A percentile compares a stretch with the other conserved stretches of the same genome.
These are phyloP conservation scores for Rosa multiflora DNA, from an alignment of 306 rosid genomes.

Conservation along the genomic window DNA sequence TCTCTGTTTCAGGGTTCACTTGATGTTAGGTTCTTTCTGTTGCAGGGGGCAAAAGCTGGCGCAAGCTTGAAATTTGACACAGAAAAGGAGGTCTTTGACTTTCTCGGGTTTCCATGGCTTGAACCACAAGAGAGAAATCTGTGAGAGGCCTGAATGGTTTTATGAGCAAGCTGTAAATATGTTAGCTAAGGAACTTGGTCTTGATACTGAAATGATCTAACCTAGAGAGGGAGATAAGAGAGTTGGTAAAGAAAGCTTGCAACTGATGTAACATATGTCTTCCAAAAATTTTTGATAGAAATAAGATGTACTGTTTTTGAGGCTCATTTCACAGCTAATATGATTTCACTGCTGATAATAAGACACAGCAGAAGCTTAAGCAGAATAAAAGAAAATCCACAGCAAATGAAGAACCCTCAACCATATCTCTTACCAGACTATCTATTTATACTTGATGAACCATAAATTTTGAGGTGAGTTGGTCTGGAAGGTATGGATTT, in stretches of 20 bases:
- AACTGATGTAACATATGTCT: neutral
- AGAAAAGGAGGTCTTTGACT: constrained; percentile 77
- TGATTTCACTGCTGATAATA: too few species aligned
- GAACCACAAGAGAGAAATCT: constrained; percentile 87
- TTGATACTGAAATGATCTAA: neutral
- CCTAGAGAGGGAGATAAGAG: too few species aligned
- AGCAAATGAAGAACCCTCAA: too few species aligned
- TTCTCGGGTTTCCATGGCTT: constrained; percentile 84
- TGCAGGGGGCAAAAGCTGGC: constrained; percentile 66
- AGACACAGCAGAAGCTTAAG: too few species aligned
- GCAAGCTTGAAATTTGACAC: constrained; percentile 69
- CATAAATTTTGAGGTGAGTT: too few species aligned
- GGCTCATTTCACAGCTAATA: too few species aligned
- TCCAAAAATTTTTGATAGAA: too few species aligned
- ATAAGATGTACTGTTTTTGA: too few species aligned
- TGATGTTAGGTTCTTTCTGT: neutral
- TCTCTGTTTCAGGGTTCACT: constrained; percentile 8
- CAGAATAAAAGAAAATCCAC: too few species aligned
- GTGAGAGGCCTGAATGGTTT: constrained; percentile 29
- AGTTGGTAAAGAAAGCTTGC: neutral
- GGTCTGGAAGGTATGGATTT: too few species aligned
- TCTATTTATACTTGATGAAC: too few species aligned
- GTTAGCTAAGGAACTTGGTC: neutral
- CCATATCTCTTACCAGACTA: too few species aligned
- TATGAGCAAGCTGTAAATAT: constrained; percentile 9